Base-by-base conservation (phyloP, 345 rosid species). In the Arabidopsis arenosa region DNA sequence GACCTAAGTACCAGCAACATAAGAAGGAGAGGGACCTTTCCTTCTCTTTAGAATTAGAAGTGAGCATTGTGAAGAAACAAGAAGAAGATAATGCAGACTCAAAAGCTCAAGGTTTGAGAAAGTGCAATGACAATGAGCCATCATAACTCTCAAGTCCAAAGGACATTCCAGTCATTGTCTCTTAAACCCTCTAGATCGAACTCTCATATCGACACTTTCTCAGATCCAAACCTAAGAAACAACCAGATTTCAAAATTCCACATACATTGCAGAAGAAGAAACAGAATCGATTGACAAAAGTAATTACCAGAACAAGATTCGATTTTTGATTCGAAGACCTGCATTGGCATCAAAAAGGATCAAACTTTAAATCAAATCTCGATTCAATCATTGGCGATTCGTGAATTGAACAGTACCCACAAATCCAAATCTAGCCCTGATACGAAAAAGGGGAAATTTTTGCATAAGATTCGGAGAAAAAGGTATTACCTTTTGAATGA, bases 161-260 rank as follows among this genome's bases (percentile, higher is more conserved):
- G 81, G 89, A 86, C 93, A 84, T 79, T 79, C 86, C 93, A 83
- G 82, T 87, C 95, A 90, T 90, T 85, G 85, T 83, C 74, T 82
- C 87, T 86, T 83, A 81, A 80, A 80, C 72, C 82, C 84, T 58
- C 74, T 80, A 61, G 53, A 47, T 66, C 79, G 80, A 69, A 75
- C 47, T 85, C 82, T 69, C 86, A 80, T 71, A 53, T 73, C 51
- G 43, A 68, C 81, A 37, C 67, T 58, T 49, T 73, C 59, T 73
- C 80, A 59, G 65, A 70, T 72, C 70, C 75, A 70, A 73, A 65
- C 66, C 61, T 66, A 73, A 66, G 15, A 75, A 23, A 18, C 21
- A 48, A 52, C 47, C 37, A 68, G 49, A 40, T 54, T 63, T 40
- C 11, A 6, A 9, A 18, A 28, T 51, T 17, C 52, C 68, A 70